Base-by-base conservation (phyloP, 495 filamentous ascomycete genomes). In the Aspergillus carlsbadensis region DNA sequence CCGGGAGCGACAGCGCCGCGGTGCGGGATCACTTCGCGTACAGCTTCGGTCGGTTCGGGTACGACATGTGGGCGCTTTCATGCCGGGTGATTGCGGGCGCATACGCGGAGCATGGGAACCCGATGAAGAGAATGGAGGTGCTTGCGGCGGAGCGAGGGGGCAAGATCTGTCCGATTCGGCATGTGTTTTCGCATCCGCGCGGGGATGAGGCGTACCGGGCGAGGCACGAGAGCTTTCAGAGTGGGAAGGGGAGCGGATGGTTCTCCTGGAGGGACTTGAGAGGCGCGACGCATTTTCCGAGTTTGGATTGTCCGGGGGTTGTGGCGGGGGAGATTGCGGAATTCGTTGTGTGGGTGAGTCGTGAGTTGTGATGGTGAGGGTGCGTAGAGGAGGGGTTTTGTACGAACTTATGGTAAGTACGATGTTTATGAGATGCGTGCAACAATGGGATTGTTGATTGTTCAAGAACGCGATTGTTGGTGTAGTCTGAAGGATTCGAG, bases 231-330 rank as follows among this genome's bases (percentile, higher is more conserved):
- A 8, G 4, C 8, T 29, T 29, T 29, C 26, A 29, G 26, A 29
- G 4, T 3, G 26, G 8, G 26, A 29, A 8, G 26, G 4, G 26
- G 26, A 29, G 29, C 15, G 44, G 29, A 4, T 47, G 44, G 44
- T 47, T 47, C 20, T 47, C 44, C 20, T 47, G n/a, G 13, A 14
- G 14, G 4, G 44, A 47, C n/a, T 33, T 47, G 44, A 15, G 20
- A 14, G 44, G 44, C 14, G 7, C 24, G 22, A 47, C 44, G 44
- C 44, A 47, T 31, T 47, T 47, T 47, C 44, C 44, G 20, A 47
- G 20, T 47, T 47, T 47, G 44, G 44, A 47, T 22, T 10, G 15
- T 47, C 44, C 44, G 13, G 44, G 4, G 22, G 29, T 22, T 5
- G 44, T 47, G 7, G 22, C 3, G 44, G 44, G 31, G 44, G 44